A percentile compares a stretch with the other conserved stretches of the same genome.
Conservation (phyloP, 192 early-diverging fungal genomes). For the Gonapodya sp. region DNA sequence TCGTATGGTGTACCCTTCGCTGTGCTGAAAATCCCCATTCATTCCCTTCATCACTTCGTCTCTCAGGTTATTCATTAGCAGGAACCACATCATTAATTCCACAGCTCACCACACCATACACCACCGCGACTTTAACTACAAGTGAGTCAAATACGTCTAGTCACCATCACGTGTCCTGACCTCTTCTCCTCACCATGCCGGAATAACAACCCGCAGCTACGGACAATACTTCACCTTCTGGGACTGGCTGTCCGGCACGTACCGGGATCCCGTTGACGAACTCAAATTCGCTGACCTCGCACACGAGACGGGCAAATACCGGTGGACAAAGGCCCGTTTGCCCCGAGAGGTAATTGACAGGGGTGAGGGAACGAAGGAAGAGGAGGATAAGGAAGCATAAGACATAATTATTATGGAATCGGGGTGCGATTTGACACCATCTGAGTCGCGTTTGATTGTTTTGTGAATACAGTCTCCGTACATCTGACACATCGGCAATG, state of each 20-base stretch:
- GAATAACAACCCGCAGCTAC: conserved; percentile 48
- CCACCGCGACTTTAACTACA: conserved; percentile 98
- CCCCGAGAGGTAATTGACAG: not conserved
- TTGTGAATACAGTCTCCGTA: too few species aligned
- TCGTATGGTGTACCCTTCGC: conserved; percentile 10
- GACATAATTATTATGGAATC: too few species aligned
- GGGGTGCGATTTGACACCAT: too few species aligned
- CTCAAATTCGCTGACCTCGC: not conserved
- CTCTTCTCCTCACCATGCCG: too few species aligned
- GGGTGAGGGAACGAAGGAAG: not conserved
- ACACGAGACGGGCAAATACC: not conserved
- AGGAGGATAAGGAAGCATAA: not conserved
- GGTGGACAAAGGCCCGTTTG: not conserved
- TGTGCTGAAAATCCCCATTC: not conserved
- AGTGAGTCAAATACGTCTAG: conserved; percentile 22
- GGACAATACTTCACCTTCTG: conserved; percentile 98
- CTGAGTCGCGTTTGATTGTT: too few species aligned
- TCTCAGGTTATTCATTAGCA: conserved; percentile 55
- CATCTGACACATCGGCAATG: too few species aligned
- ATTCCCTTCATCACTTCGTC: not conserved
- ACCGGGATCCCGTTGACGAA: conserved; percentile 16
- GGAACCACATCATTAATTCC: conserved; percentile 64
- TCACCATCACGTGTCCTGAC: not conserved
- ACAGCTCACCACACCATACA: conserved; percentile 97
- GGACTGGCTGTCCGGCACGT: conserved; percentile 62